Evolutionary conservation across 1,139 yeast species (phyloP).

Genomic region (Meyerozyma sp.): DNA sequence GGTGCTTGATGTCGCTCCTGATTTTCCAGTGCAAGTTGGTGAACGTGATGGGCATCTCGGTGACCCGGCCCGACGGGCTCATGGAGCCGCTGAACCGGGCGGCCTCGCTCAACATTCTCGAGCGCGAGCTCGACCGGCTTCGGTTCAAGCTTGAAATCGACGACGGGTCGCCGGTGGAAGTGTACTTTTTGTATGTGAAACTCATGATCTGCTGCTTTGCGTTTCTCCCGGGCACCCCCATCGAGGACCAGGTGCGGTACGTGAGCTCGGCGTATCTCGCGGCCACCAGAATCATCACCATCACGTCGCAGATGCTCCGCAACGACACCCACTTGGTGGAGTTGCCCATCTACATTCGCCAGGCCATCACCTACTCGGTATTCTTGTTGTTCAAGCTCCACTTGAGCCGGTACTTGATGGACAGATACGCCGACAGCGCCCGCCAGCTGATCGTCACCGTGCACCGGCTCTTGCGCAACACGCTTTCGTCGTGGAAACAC

Average conservation of each 20-base stretch:
- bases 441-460: slow-evolving; percentile 92
- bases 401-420: slow-evolving; percentile 68
- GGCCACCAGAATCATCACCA: slow-evolving; percentile 77
- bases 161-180: slow-evolving; percentile 65
- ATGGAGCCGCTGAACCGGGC: slow-evolving; percentile 82
- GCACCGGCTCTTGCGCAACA: slow-evolving; percentile 80
- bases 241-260: slow-evolving; percentile 81
- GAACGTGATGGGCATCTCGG: slow-evolving; percentile 83
- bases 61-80: slow-evolving; percentile 85
- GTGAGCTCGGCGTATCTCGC: slow-evolving; percentile 77
- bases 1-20: slow-evolving; percentile 68
- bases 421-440: slow-evolving; percentile 79
- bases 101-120: slow-evolving; percentile 68
- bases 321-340: slow-evolving; percentile 62
- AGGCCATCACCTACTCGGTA: slow-evolving; percentile 78
- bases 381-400: slow-evolving; percentile 76
- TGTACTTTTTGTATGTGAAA: slow-evolving; percentile 72
- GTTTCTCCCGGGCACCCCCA: slow-evolving; percentile 85
- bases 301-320: slow-evolving; percentile 61
- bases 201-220: slow-evolving; percentile 86
- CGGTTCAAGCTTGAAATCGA: slow-evolving; percentile 58
- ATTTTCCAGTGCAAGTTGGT: slow-evolving; percentile 83
- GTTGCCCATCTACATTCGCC: slow-evolving; percentile 82
- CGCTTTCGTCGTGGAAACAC: slow-evolving; percentile 86
- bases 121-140: slow-evolving; percentile 71